Base-by-base conservation (phyloP, 768 basidiomycete species). In the Serendipita sp. region DNA sequence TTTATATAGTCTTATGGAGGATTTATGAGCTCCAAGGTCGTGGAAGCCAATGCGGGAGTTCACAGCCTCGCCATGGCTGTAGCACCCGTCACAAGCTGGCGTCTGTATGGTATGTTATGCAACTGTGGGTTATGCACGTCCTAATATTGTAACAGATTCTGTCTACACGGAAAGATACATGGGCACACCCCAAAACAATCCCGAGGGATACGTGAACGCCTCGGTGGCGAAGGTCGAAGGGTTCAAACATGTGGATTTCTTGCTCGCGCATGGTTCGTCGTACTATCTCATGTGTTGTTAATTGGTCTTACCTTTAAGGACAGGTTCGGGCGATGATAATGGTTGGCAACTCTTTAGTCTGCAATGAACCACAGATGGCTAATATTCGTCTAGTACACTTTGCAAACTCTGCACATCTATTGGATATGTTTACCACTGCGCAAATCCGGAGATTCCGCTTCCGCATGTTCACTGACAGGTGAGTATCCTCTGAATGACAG, bases 121-220 rank as follows among this genome's bases (percentile, higher is more conserved):
- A 13, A 63, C 37, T 3, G 11, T 11, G 24, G 54, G 10, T 67
- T 32, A 68, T 44, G 18, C 35, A n/a, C 18, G 56, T 10, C n/a
- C 38, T 65, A 15, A 37, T 64, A 28, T 45, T 3, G 37, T 18
- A 67, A 62, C 69, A 89, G 93, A 98, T 76, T 88, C 92, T 0
- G 87, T 98, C 68, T 98, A 98, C 73, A 99, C 96, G 1, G 96
- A 99, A 70, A 85, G 96, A 16, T 98, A 97, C 78, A 93, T 98
- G 93, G 83, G 85, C 68, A 79, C 89, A 30, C 93, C 93, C 0
- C 72, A 78, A 15, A 75, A 81, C 8, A 97, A 98, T 73, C 81
- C 81, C 0, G 83, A 77, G 0, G 96, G 96, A n/a, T 99, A 99
- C 76, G 75, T 87, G 69, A 91, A 87, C 56, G 88, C 89, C 16